Base-by-base conservation (phyloP, 345 rosid genomes). In the Citrus mangshanensis region DNA sequence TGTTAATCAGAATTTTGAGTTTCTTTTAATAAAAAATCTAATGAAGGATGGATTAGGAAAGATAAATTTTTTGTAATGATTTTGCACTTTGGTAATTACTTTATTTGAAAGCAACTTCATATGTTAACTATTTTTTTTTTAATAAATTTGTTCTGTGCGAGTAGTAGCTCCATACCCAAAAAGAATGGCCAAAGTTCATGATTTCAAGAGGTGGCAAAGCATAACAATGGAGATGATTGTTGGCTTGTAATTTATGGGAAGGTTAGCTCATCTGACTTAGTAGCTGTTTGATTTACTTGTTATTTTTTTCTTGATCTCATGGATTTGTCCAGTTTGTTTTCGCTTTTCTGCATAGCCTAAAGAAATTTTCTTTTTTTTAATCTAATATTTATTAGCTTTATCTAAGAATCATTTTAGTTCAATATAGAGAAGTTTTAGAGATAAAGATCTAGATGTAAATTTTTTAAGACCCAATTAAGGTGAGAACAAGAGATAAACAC, bases 221-320 rank as follows among this genome's bases (percentile, higher is more conserved):
- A 88, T 87, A 91, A 86, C 40, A 82, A 85, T 65, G 87, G 84
- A 80, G 66, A 79, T 18, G 82, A 85, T 84, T 88, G 90, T 84
- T 89, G 97, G 93, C 86, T 93, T 75, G 78, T 89, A 69, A 91
- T 93, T 76, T 86, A 85, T 76, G 90, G 89, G 12, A 89, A 93
- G 95, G 92, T 88, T 78, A 30, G 40, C 77, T 25, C 73, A 42
- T 70, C 38, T 16, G 25, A 51, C 19, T 61, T 68, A 30, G 13
- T 46, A 2, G 67, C 4, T 51, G 8, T 61, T 51, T n/a, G 9
- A 38, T 6, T 76, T 69, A 6, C 21, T 27, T 40, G 9, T 71
- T 28, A 18, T 27, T 25, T 66, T 30, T 37, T 35, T 1, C 9
- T 18, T 24, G 25, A 35, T 34, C n/a, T 58, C 6, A n/a, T 58